phyloP scores from a whole-genome alignment of 2,329 filamentous ascomycete genomes.

The Trichoderma sp. region DNA sequence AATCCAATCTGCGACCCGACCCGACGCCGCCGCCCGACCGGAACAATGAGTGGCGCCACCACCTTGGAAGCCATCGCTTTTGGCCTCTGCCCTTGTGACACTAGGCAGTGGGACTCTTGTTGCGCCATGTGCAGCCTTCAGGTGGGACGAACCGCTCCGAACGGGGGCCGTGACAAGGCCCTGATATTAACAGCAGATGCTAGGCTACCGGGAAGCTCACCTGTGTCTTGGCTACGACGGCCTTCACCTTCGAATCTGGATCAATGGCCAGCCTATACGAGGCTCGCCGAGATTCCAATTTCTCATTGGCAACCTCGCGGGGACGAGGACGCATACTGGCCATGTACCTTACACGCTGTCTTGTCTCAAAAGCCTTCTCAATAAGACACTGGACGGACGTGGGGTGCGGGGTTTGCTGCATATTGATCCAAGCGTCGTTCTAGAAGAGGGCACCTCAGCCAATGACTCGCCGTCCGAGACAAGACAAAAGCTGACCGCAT shows the following conservation, averaged over 20 bases:
- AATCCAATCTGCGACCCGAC: constrained; percentile 29
- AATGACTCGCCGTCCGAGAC: constrained; percentile 13
- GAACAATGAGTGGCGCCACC: constrained; percentile 28
- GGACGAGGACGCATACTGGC: too few species aligned
- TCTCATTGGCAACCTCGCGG: background rate
- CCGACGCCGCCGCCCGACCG: constrained; percentile 30
- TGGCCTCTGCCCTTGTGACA: constrained; percentile 28
- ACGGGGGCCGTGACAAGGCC: constrained; percentile 24
- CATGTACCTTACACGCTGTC: too few species aligned
- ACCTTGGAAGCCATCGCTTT: constrained; percentile 12
- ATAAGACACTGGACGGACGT: constrained; percentile 10
- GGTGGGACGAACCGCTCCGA: constrained; percentile 33
- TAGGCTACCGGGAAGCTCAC: background rate
- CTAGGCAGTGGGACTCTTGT: constrained; percentile 27
- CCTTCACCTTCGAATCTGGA: background rate
- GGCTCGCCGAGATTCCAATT: background rate
- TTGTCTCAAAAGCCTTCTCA: background rate
- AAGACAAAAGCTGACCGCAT: constrained; percentile 11
- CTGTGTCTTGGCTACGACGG: background rate
- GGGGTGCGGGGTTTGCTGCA: constrained; percentile 27
- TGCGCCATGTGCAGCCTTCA: constrained; percentile 28
- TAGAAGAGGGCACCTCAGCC: constrained; percentile 23
- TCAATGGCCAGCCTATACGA: background rate
- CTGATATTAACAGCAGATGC: background rate
- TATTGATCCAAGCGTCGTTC: constrained; percentile 24